Evolutionary conservation across 768 basidiomycete species (phyloP).

Genomic region (Paxillus ammoniavirescens): DNA sequence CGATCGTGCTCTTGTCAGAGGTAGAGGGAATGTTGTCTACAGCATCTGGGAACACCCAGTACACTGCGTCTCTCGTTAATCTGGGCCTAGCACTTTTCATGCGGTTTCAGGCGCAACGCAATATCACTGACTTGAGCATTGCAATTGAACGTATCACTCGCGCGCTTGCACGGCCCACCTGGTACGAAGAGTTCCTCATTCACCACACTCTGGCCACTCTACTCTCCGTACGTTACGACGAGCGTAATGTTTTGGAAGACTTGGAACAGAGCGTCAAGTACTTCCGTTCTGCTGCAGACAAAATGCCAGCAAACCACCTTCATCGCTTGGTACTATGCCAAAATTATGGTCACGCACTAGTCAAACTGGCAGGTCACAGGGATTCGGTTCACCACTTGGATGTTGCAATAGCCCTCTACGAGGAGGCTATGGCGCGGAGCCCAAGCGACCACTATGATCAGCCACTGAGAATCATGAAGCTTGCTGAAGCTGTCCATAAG

Average conservation of each 20-base stretch:
- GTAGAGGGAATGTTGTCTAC: slow-evolving; percentile 13
- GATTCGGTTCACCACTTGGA: not conserved
- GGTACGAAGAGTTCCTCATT: slow-evolving; percentile 3
- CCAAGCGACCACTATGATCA: slow-evolving; percentile 14
- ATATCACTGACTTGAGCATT: slow-evolving; percentile 10
- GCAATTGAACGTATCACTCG: slow-evolving; percentile 12
- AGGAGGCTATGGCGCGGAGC: slow-evolving; percentile 3
- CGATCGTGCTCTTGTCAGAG: slow-evolving; percentile 20
- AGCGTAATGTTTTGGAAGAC: slow-evolving; percentile 4
- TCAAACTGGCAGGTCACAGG: slow-evolving; percentile 1
- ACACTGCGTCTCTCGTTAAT: slow-evolving; percentile 7
- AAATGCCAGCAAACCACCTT: slow-evolving; percentile 14
- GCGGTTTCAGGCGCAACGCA: slow-evolving; percentile 15
- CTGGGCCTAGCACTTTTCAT: slow-evolving; percentile 10
- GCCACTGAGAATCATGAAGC: not conserved
- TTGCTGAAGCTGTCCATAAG: slow-evolving; percentile 3
- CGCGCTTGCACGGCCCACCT: slow-evolving; percentile 10
- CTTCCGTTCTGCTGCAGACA: slow-evolving; percentile 6
- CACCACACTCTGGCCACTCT: slow-evolving; percentile 7
- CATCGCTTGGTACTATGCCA: slow-evolving; percentile 1
- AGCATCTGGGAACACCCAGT: not conserved
- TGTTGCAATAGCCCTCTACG: slow-evolving; percentile 1
- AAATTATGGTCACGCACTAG: slow-evolving; percentile 11
- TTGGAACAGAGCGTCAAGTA: slow-evolving; percentile 13
- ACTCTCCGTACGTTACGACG: slow-evolving; percentile 10